Base-by-base conservation (phyloP, 2,329 filamentous ascomycete species). In the Phialophora tarda region DNA sequence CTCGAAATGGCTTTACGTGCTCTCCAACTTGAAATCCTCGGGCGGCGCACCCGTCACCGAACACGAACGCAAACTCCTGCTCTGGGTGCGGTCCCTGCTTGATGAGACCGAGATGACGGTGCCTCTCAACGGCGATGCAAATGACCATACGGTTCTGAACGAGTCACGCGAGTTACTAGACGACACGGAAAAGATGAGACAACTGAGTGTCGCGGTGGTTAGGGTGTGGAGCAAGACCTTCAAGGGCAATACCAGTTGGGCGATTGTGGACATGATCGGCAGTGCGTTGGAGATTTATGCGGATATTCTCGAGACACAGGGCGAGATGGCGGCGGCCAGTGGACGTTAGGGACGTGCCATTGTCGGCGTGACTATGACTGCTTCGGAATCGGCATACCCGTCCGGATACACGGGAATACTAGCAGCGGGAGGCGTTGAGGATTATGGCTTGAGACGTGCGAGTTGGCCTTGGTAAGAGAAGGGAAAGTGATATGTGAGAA, bases 41-140 rank as follows among this genome's bases (percentile, higher is more conserved):
- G 67, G 69, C 38, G 79, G 81, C 54, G 79, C 82, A 58, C 67
- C 71, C 2, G 73, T 82, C 17, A 81, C 80, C 3, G 81, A 82
- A 30, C 80, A 82, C 65, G 81, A 82, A 71, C 74, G 79, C 6
- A 82, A 82, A 68, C 71, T 82, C 14, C 75, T 82, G 11, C 70
- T 81, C 28, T 82, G 81, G 81, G 80, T 82, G 48, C 81, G 81
- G 62, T 81, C 79, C 67, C 81, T 82, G 76, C 81, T 82, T 75
- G 80, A 82, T 68, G 81, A 82, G 74, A 81, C 80, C 12, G 80
- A 82, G 65, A 82, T 81, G 78, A 78, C 78, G 26, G 76, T 81
- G 21, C 69, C 68, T 1, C 61, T 71, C 21, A 66, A 71, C 51
- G 68, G 68, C 24, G 63, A 72, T 60, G 64, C 69, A 3, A 71